Percentiles rank a stretch among this genome's conserved stretches.
phyloP scores from a whole-genome alignment of 2,329 filamentous ascomycete genomes.

The Balansia obtecta region DNA sequence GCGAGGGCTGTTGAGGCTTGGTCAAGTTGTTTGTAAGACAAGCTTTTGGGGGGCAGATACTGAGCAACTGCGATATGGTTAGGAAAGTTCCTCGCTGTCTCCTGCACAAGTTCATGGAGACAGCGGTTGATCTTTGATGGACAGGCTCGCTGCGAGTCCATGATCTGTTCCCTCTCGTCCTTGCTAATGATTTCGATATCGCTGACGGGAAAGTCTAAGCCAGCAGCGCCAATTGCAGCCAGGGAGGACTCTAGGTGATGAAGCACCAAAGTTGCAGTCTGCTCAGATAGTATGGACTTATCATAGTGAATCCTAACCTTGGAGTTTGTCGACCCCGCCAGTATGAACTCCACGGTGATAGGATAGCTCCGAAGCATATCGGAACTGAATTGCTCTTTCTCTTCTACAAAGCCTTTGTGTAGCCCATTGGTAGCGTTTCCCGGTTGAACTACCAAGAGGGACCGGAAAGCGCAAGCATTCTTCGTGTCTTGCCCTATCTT shows the following conservation, averaged over 20 bases:
- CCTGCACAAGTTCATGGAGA: background rate
- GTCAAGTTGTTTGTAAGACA: slow-evolving; percentile 12
- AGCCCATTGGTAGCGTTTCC: background rate
- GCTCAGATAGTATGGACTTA: background rate
- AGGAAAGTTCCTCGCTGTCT: background rate
- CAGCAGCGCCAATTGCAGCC: background rate
- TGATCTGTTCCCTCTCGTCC: background rate
- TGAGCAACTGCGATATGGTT: background rate
- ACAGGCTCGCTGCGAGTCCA: background rate
- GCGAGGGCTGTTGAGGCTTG: slow-evolving; percentile 1
- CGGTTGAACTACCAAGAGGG: background rate
- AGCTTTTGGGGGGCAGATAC: slow-evolving; percentile 1
- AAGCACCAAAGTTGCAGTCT: background rate
- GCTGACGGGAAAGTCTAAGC: background rate
- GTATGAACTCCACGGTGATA: background rate
- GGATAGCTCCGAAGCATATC: background rate
- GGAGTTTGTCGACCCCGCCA: background rate
- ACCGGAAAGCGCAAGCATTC: background rate
- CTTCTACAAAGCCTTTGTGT: background rate
- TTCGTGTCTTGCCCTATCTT: background rate
- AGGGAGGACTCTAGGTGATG: background rate
- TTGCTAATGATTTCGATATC: background rate
- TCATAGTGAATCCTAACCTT: background rate
- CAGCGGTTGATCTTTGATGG: background rate
- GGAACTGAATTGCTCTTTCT: background rate